Conservation (phyloP, 2,329 filamentous ascomycete species). For the Dothideomycetidae sp. region DNA sequence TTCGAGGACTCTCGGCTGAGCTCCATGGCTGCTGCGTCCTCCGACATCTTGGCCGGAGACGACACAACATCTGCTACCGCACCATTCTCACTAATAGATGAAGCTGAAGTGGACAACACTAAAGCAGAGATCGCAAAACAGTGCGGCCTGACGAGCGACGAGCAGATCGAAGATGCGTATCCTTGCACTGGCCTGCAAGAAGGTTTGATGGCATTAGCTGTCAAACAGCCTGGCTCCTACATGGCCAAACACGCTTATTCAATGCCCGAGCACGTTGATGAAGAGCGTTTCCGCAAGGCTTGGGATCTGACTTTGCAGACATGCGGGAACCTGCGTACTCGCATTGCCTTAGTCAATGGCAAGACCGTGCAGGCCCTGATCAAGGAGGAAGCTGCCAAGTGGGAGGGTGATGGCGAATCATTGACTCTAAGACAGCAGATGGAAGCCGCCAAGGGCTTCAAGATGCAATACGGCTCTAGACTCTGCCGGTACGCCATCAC, state of each 20-base stretch:
- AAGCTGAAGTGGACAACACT: conserved; percentile 12
- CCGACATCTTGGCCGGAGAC: conserved; percentile 10
- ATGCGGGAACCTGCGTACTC: neutral
- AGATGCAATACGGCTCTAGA: conserved; percentile 26
- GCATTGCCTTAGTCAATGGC: conserved; percentile 4
- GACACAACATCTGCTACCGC: conserved; percentile 13
- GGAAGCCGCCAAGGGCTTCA: conserved; percentile 19
- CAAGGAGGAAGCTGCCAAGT: conserved; percentile 20
- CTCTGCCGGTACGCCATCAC: conserved; percentile 16
- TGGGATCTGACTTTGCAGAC: neutral
- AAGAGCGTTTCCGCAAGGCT: neutral
- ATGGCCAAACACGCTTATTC: neutral
- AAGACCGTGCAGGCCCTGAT: conserved; percentile 12
- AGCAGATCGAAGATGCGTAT: conserved; percentile 4
- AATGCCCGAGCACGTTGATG: neutral
- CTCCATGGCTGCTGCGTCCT: conserved; percentile 8
- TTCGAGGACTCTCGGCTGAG: neutral
- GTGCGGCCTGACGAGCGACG: conserved; percentile 15
- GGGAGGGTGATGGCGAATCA: conserved; percentile 13
- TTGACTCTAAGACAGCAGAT: conserved; percentile 22
- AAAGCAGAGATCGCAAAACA: conserved; percentile 19
- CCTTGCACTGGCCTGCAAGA: conserved; percentile 4
- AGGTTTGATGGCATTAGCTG: conserved; percentile 1
- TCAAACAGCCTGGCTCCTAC: neutral
- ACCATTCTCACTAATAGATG: conserved; percentile 19